Percentiles rank a stretch among this genome's conserved stretches.
Conservation (phyloP, 140 eudicot genomes). For the Anethum foeniculum region DNA sequence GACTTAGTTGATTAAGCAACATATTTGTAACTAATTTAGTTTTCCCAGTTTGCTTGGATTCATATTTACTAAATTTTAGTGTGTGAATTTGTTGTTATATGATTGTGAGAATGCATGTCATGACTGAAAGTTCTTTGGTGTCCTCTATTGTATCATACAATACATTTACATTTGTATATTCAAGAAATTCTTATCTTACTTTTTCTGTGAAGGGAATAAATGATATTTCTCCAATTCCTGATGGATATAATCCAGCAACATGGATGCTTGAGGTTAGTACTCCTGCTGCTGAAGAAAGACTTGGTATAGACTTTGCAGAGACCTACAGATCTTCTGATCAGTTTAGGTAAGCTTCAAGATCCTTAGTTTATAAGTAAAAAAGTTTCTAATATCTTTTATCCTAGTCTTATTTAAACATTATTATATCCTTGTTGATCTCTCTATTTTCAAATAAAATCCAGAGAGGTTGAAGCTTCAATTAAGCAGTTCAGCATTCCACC, state of each 20-base stretch:
- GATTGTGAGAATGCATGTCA: not conserved
- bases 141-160: not conserved
- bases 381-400: no score
- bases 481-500: constrained; percentile 46
- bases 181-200: not conserved
- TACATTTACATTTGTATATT: not conserved
- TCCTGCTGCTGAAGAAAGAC: constrained; percentile 64
- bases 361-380: not conserved
- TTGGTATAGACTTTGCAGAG: constrained; percentile 62
- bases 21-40: no score
- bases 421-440: not conserved
- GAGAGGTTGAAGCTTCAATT: constrained; percentile 71
- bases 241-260: constrained; percentile 87
- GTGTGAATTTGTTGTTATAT: not conserved
- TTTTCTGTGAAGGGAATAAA: constrained; percentile 31
- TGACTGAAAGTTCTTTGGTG: not conserved
- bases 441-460: constrained; percentile 9
- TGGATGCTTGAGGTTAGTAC: constrained; percentile 97
- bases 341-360: constrained; percentile 36
- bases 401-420: not conserved
- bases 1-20: no score
- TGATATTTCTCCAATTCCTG: constrained; percentile 55
- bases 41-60: not conserved
- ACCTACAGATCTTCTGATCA: constrained; percentile 57
- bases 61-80: not conserved